Base-by-base conservation (phyloP, 495 filamentous ascomycete genomes). In the Cladorrhinum samala region DNA sequence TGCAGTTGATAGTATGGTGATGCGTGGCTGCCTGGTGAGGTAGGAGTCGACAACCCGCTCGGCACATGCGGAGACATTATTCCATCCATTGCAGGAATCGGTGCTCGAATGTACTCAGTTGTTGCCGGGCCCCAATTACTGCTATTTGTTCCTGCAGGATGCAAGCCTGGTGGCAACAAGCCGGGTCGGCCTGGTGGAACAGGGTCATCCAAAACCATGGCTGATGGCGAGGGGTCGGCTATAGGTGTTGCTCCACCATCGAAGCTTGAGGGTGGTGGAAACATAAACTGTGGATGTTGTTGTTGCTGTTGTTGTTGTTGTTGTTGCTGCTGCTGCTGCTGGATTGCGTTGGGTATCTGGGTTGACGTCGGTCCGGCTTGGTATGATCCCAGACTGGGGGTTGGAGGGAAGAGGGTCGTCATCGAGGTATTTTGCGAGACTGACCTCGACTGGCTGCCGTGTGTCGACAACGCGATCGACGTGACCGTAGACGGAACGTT, bases 151-250 rank as follows among this genome's bases (percentile, higher is more conserved):
- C 47, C 45, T 17, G 56, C 14, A 16, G 58, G 33, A 18, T 16
- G 49, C 7, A 55, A 16, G 2, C 56, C 55, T 0, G 48, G 20
- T 1, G 57, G 52, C 13, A 55, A 57, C 1, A 61, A n/a, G 1
- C 55, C 33, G 2, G 55, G 25, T 5, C 50, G 45, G 18, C n/a
- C 41, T 8, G 45, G 2, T 6, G 49, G 2, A 2, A 64, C 13
- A 13, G 54, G 56, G 9, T 64, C 60, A 14, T 66, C 60, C 21
- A 66, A n/a, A n/a, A 54, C 52, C 60, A 67, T 65, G 42, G 58
- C 54, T 2, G 57, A 30, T 9, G 40, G 20, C 0, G 52, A 30
- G 5, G 52, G 47, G 2, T 25, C 50, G 2, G 30, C 36, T n/a
- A 58, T 20, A 9, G 57, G 39, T 18, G 45, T 25, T 21, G 56